These are phyloP conservation scores for Cyberlindnera mycetangii DNA, from an alignment of 805 yeast genomes.

Conservation along the genomic window DNA sequence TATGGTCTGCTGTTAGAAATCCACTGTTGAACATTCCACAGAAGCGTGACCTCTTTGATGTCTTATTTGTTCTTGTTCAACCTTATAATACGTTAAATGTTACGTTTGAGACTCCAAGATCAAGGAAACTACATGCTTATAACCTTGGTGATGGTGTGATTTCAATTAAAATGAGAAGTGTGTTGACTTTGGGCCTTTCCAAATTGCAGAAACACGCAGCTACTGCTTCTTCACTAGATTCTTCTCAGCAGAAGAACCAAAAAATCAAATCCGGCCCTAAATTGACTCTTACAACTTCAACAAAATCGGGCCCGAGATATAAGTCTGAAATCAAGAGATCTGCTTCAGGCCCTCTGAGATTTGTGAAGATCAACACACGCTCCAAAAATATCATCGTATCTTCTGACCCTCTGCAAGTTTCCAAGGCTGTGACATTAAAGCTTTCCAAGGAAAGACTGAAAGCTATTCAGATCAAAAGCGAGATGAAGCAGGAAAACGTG, in stretches of 20 bases:
- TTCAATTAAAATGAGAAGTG: constrained; percentile 44
- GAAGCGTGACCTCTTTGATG: constrained; percentile 59
- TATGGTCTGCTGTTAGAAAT: constrained; percentile 72
- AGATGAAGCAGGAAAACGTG: neutral
- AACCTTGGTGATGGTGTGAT: constrained; percentile 50
- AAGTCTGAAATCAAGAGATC: constrained; percentile 23
- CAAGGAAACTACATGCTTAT: constrained; percentile 62
- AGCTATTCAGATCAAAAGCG: neutral
- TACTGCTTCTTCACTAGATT: neutral
- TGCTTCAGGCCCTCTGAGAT: constrained; percentile 35
- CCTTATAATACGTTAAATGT: constrained; percentile 62
- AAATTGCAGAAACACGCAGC: neutral
- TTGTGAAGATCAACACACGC: constrained; percentile 38
- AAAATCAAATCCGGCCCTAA: constrained; percentile 1
- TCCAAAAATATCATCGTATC: constrained; percentile 39
- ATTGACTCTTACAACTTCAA: neutral
- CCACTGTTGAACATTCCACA: constrained; percentile 57
- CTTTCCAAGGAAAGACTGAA: constrained; percentile 7
- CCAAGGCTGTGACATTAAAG: constrained; percentile 16
- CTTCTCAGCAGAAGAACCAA: neutral
- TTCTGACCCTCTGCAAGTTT: constrained; percentile 36
- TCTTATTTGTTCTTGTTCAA: constrained; percentile 62
- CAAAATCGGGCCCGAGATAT: constrained; percentile 1
- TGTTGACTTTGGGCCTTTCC: neutral
- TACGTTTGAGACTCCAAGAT: constrained; percentile 61